Evolutionary conservation across 2,329 filamentous ascomycete species (phyloP).

Genomic region (Fusarium tupiense): DNA sequence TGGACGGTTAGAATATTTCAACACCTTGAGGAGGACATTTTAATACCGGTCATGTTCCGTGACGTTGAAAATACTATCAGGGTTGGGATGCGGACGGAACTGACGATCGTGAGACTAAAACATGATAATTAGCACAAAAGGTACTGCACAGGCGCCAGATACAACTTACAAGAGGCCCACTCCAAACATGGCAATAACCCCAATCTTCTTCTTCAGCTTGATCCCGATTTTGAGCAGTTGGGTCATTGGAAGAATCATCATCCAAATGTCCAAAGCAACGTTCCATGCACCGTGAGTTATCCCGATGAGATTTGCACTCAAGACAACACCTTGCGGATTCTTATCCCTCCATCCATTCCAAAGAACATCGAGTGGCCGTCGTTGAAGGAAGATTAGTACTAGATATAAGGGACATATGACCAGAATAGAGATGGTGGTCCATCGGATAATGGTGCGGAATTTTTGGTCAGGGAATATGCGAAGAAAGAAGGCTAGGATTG

Average conservation of each 20-base stretch:
- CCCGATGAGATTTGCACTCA: not conserved
- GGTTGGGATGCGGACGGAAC: not conserved
- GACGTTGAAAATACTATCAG: not conserved
- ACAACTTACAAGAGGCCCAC: not conserved
- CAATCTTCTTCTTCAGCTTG: slow-evolving; percentile 3
- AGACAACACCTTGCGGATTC: not conserved
- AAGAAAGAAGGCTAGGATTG: slow-evolving; percentile 3
- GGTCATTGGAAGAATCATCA: slow-evolving; percentile 1
- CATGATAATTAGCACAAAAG: fast-evolving
- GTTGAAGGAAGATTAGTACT: not conserved
- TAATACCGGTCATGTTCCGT: not conserved
- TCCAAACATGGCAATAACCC: slow-evolving; percentile 6
- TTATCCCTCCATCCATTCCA: slow-evolving; percentile 13
- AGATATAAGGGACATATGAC: fast-evolving
- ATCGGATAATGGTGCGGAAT: not conserved
- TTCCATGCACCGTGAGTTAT: not conserved
- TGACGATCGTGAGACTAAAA: not conserved
- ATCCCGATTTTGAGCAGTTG: not conserved
- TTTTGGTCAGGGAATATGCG: not conserved
- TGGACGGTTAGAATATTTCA: fast-evolving
- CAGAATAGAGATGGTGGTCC: not conserved
- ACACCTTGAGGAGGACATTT: fast-evolving
- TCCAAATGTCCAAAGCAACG: slow-evolving; percentile 14
- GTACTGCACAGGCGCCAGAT: fast-evolving
- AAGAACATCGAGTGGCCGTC: not conserved